phyloP scores from a whole-genome alignment of 495 filamentous ascomycete species.

The Xylaria sp. region DNA sequence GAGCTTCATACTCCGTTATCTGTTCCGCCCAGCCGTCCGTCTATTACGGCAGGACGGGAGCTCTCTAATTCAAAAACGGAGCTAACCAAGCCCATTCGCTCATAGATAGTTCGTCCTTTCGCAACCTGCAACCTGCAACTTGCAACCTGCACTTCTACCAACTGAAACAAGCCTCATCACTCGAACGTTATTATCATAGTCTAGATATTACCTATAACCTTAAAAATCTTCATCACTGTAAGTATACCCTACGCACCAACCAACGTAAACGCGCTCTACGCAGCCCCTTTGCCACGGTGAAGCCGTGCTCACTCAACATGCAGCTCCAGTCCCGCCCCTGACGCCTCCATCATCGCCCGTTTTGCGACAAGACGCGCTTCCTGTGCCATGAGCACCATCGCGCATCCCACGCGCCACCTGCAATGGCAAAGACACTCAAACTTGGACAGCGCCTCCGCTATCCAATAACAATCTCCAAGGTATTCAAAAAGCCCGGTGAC shows the following conservation, averaged over 20 bases:
- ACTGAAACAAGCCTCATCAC: not conserved
- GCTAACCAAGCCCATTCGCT: not conserved
- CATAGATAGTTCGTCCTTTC: conserved; percentile 14
- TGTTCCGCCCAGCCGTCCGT: not conserved
- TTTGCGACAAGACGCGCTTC: conserved; percentile 25
- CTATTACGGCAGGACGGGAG: conserved; percentile 9
- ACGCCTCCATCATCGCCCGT: not conserved
- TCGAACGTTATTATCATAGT: not conserved
- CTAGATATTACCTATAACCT: not conserved
- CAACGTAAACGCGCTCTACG: not conserved
- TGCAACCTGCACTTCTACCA: conserved; percentile 5
- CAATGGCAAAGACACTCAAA: conserved; percentile 48
- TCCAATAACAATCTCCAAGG: conserved; percentile 90
- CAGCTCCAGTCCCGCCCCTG: conserved; percentile 9
- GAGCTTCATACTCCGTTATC: not conserved
- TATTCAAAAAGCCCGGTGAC: conserved; percentile 79
- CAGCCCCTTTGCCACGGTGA: not conserved
- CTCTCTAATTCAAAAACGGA: conserved; percentile 4
- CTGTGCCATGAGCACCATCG: conserved; percentile 33
- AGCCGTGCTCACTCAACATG: not conserved
- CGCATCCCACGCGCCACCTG: conserved; percentile 29
- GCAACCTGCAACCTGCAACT: conserved; percentile 16
- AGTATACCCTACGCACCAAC: not conserved
- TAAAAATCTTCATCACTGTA: not conserved
- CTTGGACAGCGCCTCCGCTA: conserved; percentile 76